A percentile compares a stretch with the other conserved stretches of the same genome.
These are phyloP conservation scores for Graphium sp. DNA, from an alignment of 2,329 filamentous ascomycete species.

Conservation along the genomic window DNA sequence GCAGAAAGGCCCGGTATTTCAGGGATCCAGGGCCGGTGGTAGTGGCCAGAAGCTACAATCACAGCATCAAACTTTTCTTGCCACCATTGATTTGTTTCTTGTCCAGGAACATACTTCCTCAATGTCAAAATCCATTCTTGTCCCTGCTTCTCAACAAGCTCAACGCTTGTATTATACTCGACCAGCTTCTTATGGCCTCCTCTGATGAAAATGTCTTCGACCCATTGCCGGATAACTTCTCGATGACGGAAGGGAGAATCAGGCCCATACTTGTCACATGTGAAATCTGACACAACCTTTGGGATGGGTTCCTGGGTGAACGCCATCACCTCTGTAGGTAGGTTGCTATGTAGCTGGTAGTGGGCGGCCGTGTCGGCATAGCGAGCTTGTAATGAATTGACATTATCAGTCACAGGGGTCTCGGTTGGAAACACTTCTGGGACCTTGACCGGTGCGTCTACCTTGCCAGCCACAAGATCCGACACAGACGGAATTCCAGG, in stretches of 20 bases:
- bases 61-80: conserved; percentile 42
- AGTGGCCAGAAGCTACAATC: conserved; percentile 43
- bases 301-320: conserved; percentile 41
- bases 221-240: conserved; percentile 34
- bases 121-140: conserved; percentile 36
- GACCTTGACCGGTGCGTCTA: too few species aligned
- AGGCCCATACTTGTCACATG: conserved; percentile 37
- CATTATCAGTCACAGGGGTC: too few species aligned
- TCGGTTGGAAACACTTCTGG: too few species aligned
- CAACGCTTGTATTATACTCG: conserved; percentile 42
- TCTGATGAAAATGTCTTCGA: conserved; percentile 31
- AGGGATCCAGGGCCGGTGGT: conserved; percentile 39
- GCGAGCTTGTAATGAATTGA: too few species aligned
- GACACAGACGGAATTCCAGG: too few species aligned
- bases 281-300: too few species aligned
- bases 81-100: conserved; percentile 15
- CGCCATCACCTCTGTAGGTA: too few species aligned
- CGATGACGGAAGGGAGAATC: conserved; percentile 47
- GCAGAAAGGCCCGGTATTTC: conserved; percentile 27
- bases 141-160: conserved; percentile 32
- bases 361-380: too few species aligned
- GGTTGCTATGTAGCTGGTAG: too few species aligned
- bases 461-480: too few species aligned
- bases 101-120: conserved; percentile 19
- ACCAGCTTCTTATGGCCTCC: conserved; percentile 35